phyloP scores from a whole-genome alignment of 2,329 filamentous ascomycete species.

The Ceratocystiopsis minuta region DNA sequence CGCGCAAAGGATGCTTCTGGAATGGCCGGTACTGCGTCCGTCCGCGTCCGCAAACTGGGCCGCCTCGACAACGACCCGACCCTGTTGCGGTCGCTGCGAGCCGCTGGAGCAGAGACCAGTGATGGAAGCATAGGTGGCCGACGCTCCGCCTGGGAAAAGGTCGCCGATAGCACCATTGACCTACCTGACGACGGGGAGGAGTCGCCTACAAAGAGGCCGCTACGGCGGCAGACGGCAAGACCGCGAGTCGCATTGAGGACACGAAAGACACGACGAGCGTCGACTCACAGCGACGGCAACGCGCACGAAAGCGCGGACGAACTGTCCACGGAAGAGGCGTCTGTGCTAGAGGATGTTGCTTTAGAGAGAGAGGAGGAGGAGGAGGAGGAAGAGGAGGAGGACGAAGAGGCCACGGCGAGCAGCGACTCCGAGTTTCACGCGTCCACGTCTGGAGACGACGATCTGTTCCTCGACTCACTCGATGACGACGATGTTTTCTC shows the following conservation, averaged over 20 bases:
- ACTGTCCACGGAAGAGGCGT: constrained; percentile 6
- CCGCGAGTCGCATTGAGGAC: constrained; percentile 4
- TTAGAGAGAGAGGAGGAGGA: background rate
- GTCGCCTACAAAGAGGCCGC: too few relatives aligned
- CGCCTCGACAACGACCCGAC: too few relatives aligned
- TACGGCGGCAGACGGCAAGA: background rate
- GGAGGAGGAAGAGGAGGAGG: background rate
- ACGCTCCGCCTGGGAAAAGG: too few relatives aligned
- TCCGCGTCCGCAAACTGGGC: too few relatives aligned
- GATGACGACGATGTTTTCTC: constrained; percentile 1
- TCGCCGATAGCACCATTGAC: background rate
- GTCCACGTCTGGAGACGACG: background rate
- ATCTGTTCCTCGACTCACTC: constrained; percentile 1
- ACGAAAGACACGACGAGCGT: constrained; percentile 2
- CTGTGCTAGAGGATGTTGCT: constrained; percentile 5
- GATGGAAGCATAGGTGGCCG: too few relatives aligned
- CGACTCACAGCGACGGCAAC: background rate
- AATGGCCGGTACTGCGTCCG: too few relatives aligned
- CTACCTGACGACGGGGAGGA: background rate
- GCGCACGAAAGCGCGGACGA: constrained; percentile 3
- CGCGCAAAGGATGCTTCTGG: too few relatives aligned
- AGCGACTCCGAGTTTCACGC: constrained; percentile 6
- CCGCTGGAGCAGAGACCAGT: too few relatives aligned
- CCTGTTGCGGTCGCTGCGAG: too few relatives aligned
- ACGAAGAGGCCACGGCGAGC: background rate